These are phyloP conservation scores for Endocalyx cinctus DNA, from an alignment of 2,329 filamentous ascomycete genomes.

Conservation along the genomic window DNA sequence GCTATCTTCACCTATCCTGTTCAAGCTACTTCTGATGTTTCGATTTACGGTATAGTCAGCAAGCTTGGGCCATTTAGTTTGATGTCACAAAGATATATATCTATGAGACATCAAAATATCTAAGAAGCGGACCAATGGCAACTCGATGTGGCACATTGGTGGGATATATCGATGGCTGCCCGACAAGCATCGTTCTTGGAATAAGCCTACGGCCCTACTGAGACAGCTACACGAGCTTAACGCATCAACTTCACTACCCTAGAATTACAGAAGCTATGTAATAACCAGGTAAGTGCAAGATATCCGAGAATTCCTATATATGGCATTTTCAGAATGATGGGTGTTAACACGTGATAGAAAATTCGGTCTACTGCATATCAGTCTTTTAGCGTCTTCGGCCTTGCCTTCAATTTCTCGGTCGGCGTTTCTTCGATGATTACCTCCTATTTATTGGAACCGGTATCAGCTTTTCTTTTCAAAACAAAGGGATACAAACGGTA, in stretches of 20 bases:
- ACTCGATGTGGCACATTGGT: constrained; percentile 1
- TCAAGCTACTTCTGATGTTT: no score
- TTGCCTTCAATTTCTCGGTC: neutral
- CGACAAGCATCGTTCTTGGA: neutral
- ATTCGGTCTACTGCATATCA: constrained; percentile 1
- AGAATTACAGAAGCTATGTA: neutral
- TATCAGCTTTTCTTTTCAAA: neutral
- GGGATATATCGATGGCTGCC: neutral
- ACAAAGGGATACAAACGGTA: neutral
- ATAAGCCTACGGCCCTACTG: neutral
- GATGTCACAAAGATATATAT: no score
- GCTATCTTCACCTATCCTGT: no score
- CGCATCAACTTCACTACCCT: neutral
- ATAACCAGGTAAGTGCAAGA: neutral
- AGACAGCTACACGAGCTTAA: neutral
- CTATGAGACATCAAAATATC: no score
- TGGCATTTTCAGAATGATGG: neutral
- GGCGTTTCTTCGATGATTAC: neutral
- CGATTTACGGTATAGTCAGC: no score
- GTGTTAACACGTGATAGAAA: neutral
- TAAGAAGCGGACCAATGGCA: constrained; percentile 43
- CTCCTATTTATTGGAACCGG: constrained; percentile 2
- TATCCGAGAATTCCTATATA: neutral
- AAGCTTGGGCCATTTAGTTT: no score
- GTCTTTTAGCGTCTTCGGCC: constrained; percentile 1